phyloP scores from a whole-genome alignment of 768 basidiomycete species.

The Boletus bicolor region DNA sequence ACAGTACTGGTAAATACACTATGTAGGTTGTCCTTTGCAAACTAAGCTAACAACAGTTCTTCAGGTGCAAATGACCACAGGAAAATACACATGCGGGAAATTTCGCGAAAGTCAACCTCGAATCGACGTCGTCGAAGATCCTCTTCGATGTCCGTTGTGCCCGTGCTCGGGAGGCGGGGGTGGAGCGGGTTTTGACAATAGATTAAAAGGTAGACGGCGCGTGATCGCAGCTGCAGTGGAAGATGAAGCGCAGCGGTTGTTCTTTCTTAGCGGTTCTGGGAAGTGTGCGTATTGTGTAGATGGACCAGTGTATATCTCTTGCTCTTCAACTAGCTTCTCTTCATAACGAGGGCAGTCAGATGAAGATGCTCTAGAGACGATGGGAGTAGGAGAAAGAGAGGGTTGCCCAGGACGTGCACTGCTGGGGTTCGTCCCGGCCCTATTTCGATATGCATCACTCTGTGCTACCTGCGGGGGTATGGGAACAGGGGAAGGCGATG shows the following conservation, averaged over 20 bases:
- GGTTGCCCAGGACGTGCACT: slow-evolving; percentile 41
- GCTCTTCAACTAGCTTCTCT: slow-evolving; percentile 41
- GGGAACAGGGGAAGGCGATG: slow-evolving; percentile 38
- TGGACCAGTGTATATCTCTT: slow-evolving; percentile 58
- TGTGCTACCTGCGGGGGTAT: slow-evolving; percentile 36
- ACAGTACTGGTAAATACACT: slow-evolving; percentile 11
- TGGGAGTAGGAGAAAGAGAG: slow-evolving; percentile 38
- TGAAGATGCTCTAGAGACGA: slow-evolving; percentile 54
- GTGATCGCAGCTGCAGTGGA: slow-evolving; percentile 48
- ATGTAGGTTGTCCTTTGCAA: slow-evolving; percentile 15
- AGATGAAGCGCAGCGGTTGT: slow-evolving; percentile 34
- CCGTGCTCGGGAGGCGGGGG: slow-evolving; percentile 27
- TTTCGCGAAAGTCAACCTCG: slow-evolving; percentile 23
- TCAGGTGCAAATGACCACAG: slow-evolving; percentile 5
- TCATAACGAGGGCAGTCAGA: slow-evolving; percentile 45
- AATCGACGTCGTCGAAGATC: slow-evolving; percentile 40
- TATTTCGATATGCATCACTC: slow-evolving; percentile 46
- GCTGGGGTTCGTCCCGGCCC: slow-evolving; percentile 67
- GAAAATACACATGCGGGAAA: slow-evolving; percentile 3
- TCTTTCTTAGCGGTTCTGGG: slow-evolving; percentile 59
- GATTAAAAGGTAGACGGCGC: slow-evolving; percentile 66
- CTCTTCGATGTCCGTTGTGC: slow-evolving; percentile 39
- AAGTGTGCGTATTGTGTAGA: slow-evolving; percentile 69
- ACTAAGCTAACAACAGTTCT: slow-evolving; percentile 28
- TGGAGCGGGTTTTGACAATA: slow-evolving; percentile 55